These are phyloP conservation scores for Hortaea sp. DNA, from an alignment of 2,329 filamentous ascomycete genomes.

Conservation along the genomic window DNA sequence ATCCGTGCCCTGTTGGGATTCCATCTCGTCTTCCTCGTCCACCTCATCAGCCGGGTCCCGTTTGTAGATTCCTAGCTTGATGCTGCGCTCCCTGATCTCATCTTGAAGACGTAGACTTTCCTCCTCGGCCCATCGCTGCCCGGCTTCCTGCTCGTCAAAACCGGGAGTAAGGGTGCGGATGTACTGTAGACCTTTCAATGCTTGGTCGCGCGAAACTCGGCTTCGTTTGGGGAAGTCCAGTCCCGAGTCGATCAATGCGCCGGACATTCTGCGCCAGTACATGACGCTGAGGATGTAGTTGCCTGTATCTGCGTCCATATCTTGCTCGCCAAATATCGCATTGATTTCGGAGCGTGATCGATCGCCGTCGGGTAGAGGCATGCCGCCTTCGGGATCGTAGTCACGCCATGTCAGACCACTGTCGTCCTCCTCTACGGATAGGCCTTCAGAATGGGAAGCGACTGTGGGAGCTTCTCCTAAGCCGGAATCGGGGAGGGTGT, in stretches of 20 bases:
- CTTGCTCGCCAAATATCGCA: conserved; percentile 21
- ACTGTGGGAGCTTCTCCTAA: conserved; percentile 15
- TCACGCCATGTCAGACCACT: conserved; percentile 25
- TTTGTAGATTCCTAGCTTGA: conserved; percentile 27
- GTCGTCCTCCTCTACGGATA: conserved; percentile 6
- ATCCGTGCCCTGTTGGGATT: conserved; percentile 16
- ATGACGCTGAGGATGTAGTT: conserved; percentile 28
- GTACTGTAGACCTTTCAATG: conserved; percentile 24
- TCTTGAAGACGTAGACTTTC: conserved; percentile 21
- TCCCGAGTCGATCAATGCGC: conserved; percentile 27
- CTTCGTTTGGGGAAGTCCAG: conserved; percentile 20
- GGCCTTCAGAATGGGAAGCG: conserved; percentile 20
- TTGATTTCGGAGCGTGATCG: conserved; percentile 18
- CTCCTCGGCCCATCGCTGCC: conserved; percentile 24
- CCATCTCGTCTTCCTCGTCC: conserved; percentile 10
- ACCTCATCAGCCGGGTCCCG: conserved; percentile 6
- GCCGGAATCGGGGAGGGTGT: conserved; percentile 1
- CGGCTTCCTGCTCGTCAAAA: conserved; percentile 26
- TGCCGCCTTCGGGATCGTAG: conserved; percentile 27
- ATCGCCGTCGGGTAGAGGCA: conserved; percentile 25
- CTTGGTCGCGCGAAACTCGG: conserved; percentile 17
- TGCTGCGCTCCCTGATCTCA: conserved; percentile 20
- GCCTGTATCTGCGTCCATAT: conserved; percentile 21
- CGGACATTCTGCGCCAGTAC: conserved; percentile 27
- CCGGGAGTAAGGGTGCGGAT: conserved; percentile 20